Conservation (phyloP, 2,329 filamentous ascomycete species). For the Pseudogymnoascus sp. region DNA sequence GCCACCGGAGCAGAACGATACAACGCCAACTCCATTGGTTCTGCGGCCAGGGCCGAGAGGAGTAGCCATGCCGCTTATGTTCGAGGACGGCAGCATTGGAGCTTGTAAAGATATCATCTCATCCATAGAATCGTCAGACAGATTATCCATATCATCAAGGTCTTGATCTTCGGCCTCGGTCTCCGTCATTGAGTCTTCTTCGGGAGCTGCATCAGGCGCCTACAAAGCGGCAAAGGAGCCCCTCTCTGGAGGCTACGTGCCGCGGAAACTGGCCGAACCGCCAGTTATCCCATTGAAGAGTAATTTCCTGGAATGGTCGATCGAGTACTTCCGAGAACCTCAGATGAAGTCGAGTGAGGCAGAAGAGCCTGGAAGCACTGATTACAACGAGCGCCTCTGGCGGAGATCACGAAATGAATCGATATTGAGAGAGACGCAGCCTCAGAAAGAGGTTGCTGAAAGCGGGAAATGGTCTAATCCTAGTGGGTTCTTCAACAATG, state of each 20-base stretch:
- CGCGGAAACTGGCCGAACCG: constrained; percentile 49
- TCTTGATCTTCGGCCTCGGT: constrained; percentile 55
- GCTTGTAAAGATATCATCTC: constrained; percentile 87
- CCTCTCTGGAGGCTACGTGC: constrained; percentile 66
- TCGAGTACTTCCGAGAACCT: constrained; percentile 94
- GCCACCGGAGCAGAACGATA: constrained; percentile 70
- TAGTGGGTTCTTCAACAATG: constrained; percentile 78
- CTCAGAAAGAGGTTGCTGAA: constrained; percentile 81
- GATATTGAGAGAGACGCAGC: constrained; percentile 87
- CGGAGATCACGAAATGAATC: constrained; percentile 84
- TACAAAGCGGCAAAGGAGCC: constrained; percentile 74
- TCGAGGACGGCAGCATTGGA: constrained; percentile 69
- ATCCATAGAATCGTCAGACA: constrained; percentile 86
- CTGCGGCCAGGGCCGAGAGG: constrained; percentile 68
- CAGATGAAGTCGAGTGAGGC: constrained; percentile 97
- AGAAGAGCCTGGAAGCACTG: constrained; percentile 89
- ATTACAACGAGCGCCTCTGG: constrained; percentile 95
- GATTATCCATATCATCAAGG: constrained; percentile 59
- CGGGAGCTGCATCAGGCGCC: constrained; percentile 49
- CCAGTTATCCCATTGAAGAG: constrained; percentile 71
- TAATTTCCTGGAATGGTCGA: constrained; percentile 88
- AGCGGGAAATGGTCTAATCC: constrained; percentile 82
- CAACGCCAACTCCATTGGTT: constrained; percentile 56
- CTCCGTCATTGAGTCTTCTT: constrained; percentile 51
- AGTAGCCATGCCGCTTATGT: constrained; percentile 71